Conservation (phyloP, 2,329 filamentous ascomycete species). For the Colletotrichum sp. region DNA sequence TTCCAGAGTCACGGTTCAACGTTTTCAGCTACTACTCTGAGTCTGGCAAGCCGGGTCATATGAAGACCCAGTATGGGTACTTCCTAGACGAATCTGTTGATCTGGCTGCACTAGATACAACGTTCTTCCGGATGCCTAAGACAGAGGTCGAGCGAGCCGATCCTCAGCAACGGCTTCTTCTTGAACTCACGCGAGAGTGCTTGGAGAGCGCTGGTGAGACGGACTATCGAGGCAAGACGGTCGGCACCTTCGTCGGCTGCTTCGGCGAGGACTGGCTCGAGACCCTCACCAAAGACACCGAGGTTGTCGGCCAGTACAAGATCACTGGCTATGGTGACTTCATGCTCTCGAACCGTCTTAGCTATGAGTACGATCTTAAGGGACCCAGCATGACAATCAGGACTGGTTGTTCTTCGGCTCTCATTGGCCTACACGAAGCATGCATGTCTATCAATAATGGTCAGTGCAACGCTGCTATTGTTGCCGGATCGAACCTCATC, state of each 20-base stretch:
- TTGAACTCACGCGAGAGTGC: background rate
- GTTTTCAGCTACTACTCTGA: constrained; percentile 17
- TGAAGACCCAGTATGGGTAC: constrained; percentile 30
- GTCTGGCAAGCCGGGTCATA: constrained; percentile 20
- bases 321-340: constrained; percentile 23
- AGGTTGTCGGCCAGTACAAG: constrained; percentile 18
- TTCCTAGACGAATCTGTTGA: constrained; percentile 32
- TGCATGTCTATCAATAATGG: constrained; percentile 30
- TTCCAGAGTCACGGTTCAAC: constrained; percentile 26
- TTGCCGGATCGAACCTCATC: constrained; percentile 37
- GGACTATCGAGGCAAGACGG: constrained; percentile 26
- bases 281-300: constrained; percentile 26
- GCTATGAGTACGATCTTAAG: constrained; percentile 34
- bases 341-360: constrained; percentile 32
- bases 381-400: constrained; percentile 37
- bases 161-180: constrained; percentile 11
- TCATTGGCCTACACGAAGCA: constrained; percentile 36
- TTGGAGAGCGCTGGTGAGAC: constrained; percentile 26
- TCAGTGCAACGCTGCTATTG: constrained; percentile 32
- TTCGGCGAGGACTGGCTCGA: constrained; percentile 31
- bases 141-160: constrained; percentile 25
- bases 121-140: constrained; percentile 32
- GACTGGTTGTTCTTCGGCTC: constrained; percentile 38
- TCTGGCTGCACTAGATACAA: constrained; percentile 29
- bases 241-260: constrained; percentile 31